Percentiles rank a stretch among this genome's conserved stretches.
Evolutionary conservation across 495 filamentous ascomycete genomes (phyloP).

Genomic region (Penicillium steckii): DNA sequence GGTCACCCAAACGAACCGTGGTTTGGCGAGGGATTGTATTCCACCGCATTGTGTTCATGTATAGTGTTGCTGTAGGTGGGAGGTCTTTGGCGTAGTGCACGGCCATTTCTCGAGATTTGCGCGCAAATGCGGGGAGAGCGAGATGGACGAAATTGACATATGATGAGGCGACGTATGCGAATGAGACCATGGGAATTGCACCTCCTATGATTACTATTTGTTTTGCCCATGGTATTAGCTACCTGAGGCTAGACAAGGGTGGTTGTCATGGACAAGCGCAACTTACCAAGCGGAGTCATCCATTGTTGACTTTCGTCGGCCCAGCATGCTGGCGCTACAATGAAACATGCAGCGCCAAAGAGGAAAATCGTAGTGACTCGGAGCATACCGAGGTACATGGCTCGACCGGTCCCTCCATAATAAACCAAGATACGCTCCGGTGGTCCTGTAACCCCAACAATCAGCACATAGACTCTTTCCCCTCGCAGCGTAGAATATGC

Average conservation of each 20-base stretch:
- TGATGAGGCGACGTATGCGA: constrained; percentile 62
- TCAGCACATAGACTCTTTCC: constrained; percentile 13
- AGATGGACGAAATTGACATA: constrained; percentile 74
- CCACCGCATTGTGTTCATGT: constrained; percentile 70
- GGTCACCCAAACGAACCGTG: constrained; percentile 38
- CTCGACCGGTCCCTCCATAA: constrained; percentile 65
- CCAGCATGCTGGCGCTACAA: constrained; percentile 60
- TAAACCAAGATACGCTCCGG: constrained; percentile 67
- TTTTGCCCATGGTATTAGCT: no score
- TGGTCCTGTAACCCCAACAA: constrained; percentile 24
- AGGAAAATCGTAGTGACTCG: constrained; percentile 72
- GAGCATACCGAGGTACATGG: constrained; percentile 63
- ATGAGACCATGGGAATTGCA: constrained; percentile 63
- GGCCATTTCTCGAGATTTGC: constrained; percentile 64
- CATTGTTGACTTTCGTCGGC: constrained; percentile 46
- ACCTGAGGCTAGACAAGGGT: no score
- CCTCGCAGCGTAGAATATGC: not conserved
- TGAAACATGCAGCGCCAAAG: constrained; percentile 58
- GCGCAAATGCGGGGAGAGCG: constrained; percentile 65
- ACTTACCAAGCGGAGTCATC: constrained; percentile 47
- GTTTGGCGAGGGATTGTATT: constrained; percentile 42
- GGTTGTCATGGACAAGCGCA: no score
- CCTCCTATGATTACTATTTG: constrained; percentile 56
- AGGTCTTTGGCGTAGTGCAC: constrained; percentile 60
- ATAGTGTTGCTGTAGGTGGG: constrained; percentile 61